phyloP scores from a whole-genome alignment of 2,329 filamentous ascomycete genomes.

The Tolypocladium tropicale region DNA sequence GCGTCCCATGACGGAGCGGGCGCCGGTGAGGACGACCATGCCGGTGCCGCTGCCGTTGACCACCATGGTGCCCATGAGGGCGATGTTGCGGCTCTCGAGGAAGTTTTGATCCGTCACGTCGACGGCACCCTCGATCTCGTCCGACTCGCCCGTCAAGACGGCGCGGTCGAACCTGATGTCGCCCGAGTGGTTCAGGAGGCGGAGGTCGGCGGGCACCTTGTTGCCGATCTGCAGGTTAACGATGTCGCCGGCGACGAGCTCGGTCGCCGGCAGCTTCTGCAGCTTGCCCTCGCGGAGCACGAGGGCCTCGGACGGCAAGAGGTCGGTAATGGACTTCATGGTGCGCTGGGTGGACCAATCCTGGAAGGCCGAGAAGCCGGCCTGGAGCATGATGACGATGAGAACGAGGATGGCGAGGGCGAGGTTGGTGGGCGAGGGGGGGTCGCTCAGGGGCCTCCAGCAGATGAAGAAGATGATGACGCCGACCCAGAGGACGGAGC shows the following conservation, averaged over 20 bases:
- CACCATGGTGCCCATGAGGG: slow-evolving; percentile 30
- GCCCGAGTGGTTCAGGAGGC: slow-evolving; percentile 29
- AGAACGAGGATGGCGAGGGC: slow-evolving; percentile 34
- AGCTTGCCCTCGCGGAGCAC: slow-evolving; percentile 33
- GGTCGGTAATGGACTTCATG: slow-evolving; percentile 35
- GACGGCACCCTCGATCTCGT: slow-evolving; percentile 28
- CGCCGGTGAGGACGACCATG: slow-evolving; percentile 28
- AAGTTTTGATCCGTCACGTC: slow-evolving; percentile 30
- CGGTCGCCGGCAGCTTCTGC: slow-evolving; percentile 26
- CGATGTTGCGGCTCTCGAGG: slow-evolving; percentile 32
- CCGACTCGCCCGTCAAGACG: slow-evolving; percentile 30
- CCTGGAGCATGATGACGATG: slow-evolving; percentile 36
- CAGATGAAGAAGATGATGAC: slow-evolving; percentile 38
- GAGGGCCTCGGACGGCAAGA: slow-evolving; percentile 31
- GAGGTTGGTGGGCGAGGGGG: slow-evolving; percentile 31
- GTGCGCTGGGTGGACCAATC: slow-evolving; percentile 36
- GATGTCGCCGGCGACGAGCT: slow-evolving; percentile 36
- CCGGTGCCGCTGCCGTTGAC: slow-evolving; percentile 29
- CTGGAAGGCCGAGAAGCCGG: slow-evolving; percentile 34
- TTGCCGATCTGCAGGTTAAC: slow-evolving; percentile 34
- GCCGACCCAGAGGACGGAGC: slow-evolving; percentile 34
- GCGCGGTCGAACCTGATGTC: slow-evolving; percentile 32
- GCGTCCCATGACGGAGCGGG: slow-evolving; percentile 29
- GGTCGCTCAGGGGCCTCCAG: slow-evolving; percentile 34
- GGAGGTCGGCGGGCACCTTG: slow-evolving; percentile 37